Evolutionary conservation across 1,139 yeast genomes (phyloP).

Genomic region (Spathaspora jeffriesii): DNA sequence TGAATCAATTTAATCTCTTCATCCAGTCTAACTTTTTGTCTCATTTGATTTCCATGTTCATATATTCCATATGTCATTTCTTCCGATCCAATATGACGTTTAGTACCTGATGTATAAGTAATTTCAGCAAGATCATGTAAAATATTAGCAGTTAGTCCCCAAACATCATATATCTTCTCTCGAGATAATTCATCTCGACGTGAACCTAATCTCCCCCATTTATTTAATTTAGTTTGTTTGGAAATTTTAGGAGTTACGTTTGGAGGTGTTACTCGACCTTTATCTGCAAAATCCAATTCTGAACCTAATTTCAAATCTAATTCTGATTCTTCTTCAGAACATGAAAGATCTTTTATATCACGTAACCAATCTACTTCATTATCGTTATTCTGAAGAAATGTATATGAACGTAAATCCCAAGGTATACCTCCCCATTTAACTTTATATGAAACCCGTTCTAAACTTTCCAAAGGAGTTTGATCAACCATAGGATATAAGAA

Average conservation of each 20-base stretch:
- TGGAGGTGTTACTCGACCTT: slow-evolving; percentile 15
- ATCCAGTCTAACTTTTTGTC: slow-evolving; percentile 29
- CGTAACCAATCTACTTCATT: slow-evolving; percentile 66
- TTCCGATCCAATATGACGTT: slow-evolving; percentile 58
- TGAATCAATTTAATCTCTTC: slow-evolving; percentile 38
- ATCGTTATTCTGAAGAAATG: slow-evolving; percentile 56
- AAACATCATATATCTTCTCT: slow-evolving; percentile 63
- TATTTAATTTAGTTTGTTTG: slow-evolving; percentile 11
- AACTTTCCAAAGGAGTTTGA: slow-evolving; percentile 39
- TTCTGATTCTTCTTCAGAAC: slow-evolving; percentile 49
- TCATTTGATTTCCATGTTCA: slow-evolving; percentile 51
- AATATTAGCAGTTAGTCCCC: slow-evolving; percentile 93
- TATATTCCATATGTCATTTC: slow-evolving; percentile 59
- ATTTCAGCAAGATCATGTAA: slow-evolving; percentile 74
- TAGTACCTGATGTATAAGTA: slow-evolving; percentile 27
- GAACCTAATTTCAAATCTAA: slow-evolving; percentile 15
- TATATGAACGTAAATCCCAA: slow-evolving; percentile 63
- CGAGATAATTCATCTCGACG: slow-evolving; percentile 37
- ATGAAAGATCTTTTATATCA: slow-evolving; percentile 54
- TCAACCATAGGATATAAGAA: slow-evolving; percentile 45
- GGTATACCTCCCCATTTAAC: slow-evolving; percentile 72
- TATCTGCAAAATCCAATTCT: slow-evolving; percentile 15
- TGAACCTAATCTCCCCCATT: slow-evolving; percentile 47
- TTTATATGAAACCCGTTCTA: slow-evolving; percentile 39
- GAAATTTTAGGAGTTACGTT: slow-evolving; percentile 9